Base-by-base conservation (phyloP, 106 monocot species). In the Platanthera guangdongensis region DNA sequence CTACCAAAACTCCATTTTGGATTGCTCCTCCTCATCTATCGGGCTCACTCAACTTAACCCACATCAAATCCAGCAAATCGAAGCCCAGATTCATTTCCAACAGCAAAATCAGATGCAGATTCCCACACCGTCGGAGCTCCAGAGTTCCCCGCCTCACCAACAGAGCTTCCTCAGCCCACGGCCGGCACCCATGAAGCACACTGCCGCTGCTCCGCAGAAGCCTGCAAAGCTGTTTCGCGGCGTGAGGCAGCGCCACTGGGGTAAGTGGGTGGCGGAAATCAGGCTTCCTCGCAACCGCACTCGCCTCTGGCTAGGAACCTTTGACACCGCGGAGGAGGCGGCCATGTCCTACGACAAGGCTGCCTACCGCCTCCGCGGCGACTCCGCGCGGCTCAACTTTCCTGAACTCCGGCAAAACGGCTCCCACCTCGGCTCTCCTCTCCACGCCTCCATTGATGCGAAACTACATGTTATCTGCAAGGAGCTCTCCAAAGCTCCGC, bases 171-270 rank as follows among this genome's bases (percentile, higher is more conserved):
- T 88, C 47, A 71, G 77, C 0, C 77, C 75, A 3, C 76, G 55
- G 55, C 3, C 82, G 8, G 79, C 76, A 21, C 81, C 84, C 51
- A 88, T 85, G 88, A 88, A 88, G 75, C 79, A 68, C 67, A 14
- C 73, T 13, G 70, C 73, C 6, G 10, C 73, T 25, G 51, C 81
- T 0, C 51, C 73, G 3, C 22, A 72, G 8, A 82, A 82, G 79
- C 80, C 88, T 0, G 21, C 71, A 47, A 91, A 91, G 84, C 86
- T 91, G 30, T 88, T 88, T 80, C 81, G 91, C 50, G 91, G 91
- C 30, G 91, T 91, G 59, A 83, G 91, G 83, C 90, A 90, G 81
- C 83, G 90, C 48, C 90, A 90, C 77, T 90, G 90, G 90, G 90
- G 90, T 5, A 90, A 90, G 75, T 90, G 90, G 90, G 90, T 90